Conservation (phyloP, 208 protist species). For the Trypanosomatidae sp. region DNA sequence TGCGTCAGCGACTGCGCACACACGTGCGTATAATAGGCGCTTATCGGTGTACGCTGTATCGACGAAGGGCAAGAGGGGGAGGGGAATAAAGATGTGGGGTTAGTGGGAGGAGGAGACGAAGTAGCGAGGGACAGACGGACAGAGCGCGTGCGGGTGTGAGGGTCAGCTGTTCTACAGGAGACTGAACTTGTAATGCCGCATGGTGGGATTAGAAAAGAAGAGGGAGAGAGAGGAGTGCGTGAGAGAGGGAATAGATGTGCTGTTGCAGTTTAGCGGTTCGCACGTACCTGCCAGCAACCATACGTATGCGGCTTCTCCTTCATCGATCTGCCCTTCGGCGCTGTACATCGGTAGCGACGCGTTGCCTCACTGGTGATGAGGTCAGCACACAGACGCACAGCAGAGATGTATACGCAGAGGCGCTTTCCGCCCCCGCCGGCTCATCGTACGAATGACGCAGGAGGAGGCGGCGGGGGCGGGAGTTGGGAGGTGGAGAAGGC, state of each 20-base stretch:
- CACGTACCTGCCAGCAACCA: neutral
- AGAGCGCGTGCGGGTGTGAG: neutral
- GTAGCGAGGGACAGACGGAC: neutral
- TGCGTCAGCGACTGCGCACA: neutral
- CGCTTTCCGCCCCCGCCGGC: neutral
- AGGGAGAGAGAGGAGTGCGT: neutral
- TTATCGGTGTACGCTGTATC: neutral
- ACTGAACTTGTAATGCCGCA: neutral
- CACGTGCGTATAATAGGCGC: neutral
- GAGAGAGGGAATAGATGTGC: neutral
- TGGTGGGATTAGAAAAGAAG: neutral
- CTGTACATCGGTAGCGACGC: neutral
- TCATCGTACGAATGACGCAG: neutral
- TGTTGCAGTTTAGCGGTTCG: neutral
- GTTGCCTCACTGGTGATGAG: neutral
- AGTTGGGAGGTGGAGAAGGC: neutral
- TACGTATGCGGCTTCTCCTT: neutral
- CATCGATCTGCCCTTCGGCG: neutral
- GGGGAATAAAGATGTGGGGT: neutral
- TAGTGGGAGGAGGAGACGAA: slow-evolving; percentile 1
- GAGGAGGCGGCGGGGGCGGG: neutral
- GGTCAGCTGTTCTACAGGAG: neutral
- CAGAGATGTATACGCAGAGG: neutral
- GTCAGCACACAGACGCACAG: neutral
- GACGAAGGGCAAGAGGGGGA: neutral